A percentile compares a stretch with the other conserved stretches of the same genome.
phyloP scores from a whole-genome alignment of 2,329 filamentous ascomycete species.

The Waltergamsia citrina region DNA sequence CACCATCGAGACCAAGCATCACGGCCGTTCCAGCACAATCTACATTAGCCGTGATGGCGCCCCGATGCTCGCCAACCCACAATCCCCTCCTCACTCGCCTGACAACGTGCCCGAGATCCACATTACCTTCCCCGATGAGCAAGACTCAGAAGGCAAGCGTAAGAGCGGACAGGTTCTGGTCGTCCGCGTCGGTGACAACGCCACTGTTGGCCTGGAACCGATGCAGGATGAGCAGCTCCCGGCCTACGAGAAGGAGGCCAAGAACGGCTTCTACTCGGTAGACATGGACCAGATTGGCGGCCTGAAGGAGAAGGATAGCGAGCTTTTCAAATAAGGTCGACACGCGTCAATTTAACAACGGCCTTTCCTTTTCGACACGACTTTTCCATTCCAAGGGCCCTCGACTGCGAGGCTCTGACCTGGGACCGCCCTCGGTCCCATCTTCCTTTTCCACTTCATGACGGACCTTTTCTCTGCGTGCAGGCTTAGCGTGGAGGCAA shows the following conservation, averaged over 20 bases:
- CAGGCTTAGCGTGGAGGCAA: not conserved
- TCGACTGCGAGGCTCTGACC: not conserved
- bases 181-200: conserved; percentile 80
- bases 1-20: conserved; percentile 46
- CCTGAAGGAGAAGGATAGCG: conserved; percentile 74
- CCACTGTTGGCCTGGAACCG: conserved; percentile 79
- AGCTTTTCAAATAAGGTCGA: conserved; percentile 25
- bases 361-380: no score
- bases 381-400: no score
- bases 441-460: not conserved
- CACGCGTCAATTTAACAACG: no score
- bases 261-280: conserved; percentile 78
- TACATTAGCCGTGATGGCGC: conserved; percentile 71
- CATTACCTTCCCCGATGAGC: conserved; percentile 95
- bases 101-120: conserved; percentile 88
- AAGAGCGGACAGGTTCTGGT: conserved; percentile 85
- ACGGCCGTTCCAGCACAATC: conserved; percentile 58
- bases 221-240: conserved; percentile 73
- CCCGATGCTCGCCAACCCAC: conserved; percentile 66
- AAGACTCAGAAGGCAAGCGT: conserved; percentile 72
- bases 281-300: conserved; percentile 93
- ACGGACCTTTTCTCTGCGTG: no score
- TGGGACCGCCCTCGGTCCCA: not conserved
- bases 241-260: conserved; percentile 77
- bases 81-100: conserved; percentile 67